Percentiles rank a stretch among this genome's conserved stretches.
phyloP scores from a whole-genome alignment of 805 yeast genomes.

The Wickerhamomyces rabaulensis region DNA sequence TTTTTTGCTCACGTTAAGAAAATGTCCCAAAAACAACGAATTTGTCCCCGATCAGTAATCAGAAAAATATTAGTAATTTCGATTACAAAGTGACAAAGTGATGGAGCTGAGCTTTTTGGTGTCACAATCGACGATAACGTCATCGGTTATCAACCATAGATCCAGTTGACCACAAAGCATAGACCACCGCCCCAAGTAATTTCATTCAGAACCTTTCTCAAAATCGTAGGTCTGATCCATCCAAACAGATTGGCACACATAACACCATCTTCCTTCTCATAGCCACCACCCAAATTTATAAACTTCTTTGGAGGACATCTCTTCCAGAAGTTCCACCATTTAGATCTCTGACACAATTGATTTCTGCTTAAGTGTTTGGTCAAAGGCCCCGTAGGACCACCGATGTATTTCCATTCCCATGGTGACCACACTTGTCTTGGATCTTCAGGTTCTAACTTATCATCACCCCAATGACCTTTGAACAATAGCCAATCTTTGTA shows the following conservation, averaged over 20 bases:
- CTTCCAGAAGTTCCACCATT: slow-evolving; percentile 90
- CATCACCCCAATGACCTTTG: slow-evolving; percentile 90
- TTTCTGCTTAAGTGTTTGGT: slow-evolving; percentile 65
- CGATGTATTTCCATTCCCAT: slow-evolving; percentile 85
- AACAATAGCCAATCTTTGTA: slow-evolving; percentile 65
- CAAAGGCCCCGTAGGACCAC: slow-evolving; percentile 92
- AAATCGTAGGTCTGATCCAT: slow-evolving; percentile 45
- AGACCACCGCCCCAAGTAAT: slow-evolving; percentile 60
- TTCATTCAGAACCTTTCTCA: slow-evolving; percentile 42
- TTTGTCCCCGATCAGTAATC: too few species aligned
- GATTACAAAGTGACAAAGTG: too few species aligned
- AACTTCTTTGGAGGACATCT: slow-evolving; percentile 76
- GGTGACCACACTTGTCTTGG: slow-evolving; percentile 83
- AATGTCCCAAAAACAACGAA: too few species aligned
- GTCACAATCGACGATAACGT: too few species aligned
- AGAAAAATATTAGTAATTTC: too few species aligned
- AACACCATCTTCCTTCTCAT: slow-evolving; percentile 77
- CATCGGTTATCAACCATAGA: slow-evolving; percentile 36
- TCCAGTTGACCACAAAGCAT: slow-evolving; percentile 47
- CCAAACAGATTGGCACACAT: slow-evolving; percentile 67
- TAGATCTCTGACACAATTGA: slow-evolving; percentile 74
- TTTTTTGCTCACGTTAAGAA: too few species aligned
- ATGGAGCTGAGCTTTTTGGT: too few species aligned
- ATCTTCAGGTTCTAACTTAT: slow-evolving; percentile 57
- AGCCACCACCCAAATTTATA: slow-evolving; percentile 79